Evolutionary conservation across 768 basidiomycete species (phyloP), one percentile per base, ranked within the genome.

Genomic region (Leccinum variicolor): DNA sequence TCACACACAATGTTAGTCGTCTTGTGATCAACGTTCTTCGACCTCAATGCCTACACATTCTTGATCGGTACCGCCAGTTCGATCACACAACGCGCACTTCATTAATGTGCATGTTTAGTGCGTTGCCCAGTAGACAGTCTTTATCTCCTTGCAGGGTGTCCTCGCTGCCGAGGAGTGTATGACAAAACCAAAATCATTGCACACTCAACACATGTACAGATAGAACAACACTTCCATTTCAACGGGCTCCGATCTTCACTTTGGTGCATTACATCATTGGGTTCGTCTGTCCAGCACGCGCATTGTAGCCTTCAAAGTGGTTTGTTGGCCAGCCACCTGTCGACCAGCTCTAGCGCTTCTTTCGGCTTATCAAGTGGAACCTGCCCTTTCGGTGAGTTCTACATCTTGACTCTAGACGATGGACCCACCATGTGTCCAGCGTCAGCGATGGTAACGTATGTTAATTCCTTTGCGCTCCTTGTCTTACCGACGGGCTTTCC

Each of bases 341-440:
- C 76, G 10, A 81, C 73, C 36, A 84, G 69, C 41, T 71, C 75
- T 33, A 84, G 68, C 13, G 79, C 75, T 61, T 82, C 79, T 51
- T 73, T 72, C 1, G 84, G 83, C 66, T 85, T 82, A 62, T 87
- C 83, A 61, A 79, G 81, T 2, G 85, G 84, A 23, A 78, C 82
- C 80, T 81, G 31, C 2, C 17, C 1, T 9, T 6, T 19, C 11
- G 19, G 14, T 62, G 17, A 56, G 54, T 45, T 39, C 23, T 28
- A 33, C 10, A 28, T 29, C 29, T 25, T 34, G n/a, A 25, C 50
- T n/a, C 6, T 43, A 17, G 28, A 34, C 6, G 5, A 49, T 11
- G 31, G 2, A 64, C 73, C 31, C 34, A 83, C 84, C 84, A 84
- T 87, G 73, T 91, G 89, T n/a, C 89, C 89, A 17, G 87, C 89